Percentiles rank a stretch among this genome's conserved stretches.
phyloP scores from a whole-genome alignment of 345 rosid genomes.

The Populus nigra region DNA sequence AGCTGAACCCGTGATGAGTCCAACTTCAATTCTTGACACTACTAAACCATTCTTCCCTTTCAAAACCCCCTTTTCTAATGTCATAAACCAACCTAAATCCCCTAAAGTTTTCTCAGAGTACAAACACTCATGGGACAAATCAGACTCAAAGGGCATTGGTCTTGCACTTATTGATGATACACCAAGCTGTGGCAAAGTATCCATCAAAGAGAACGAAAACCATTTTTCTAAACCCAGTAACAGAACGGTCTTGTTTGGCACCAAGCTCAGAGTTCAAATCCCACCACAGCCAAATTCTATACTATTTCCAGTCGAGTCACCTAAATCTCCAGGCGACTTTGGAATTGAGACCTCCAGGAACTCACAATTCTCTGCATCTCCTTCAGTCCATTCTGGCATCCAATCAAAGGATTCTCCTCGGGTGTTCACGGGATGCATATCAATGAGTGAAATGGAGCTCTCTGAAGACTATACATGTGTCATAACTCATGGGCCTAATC shows the following conservation, averaged over 20 bases:
- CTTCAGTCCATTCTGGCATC: slow-evolving; percentile 24
- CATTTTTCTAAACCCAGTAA: slow-evolving; percentile 26
- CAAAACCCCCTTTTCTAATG: slow-evolving; percentile 32
- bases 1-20: slow-evolving; percentile 47
- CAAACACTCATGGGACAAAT: slow-evolving; percentile 27
- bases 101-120: slow-evolving; percentile 27
- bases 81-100: slow-evolving; percentile 30
- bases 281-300: slow-evolving; percentile 28
- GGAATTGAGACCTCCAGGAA: slow-evolving; percentile 47
- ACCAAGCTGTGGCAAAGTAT: slow-evolving; percentile 2
- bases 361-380: slow-evolving; percentile 24
- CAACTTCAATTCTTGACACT: slow-evolving; percentile 57
- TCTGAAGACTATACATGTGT: slow-evolving; percentile 88
- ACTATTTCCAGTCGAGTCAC: slow-evolving; percentile 23
- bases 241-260: slow-evolving; percentile 55
- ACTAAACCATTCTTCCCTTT: slow-evolving; percentile 43
- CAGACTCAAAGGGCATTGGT: slow-evolving; percentile 48
- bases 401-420: slow-evolving; percentile 34
- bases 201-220: slow-evolving; percentile 7
- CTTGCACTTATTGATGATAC: slow-evolving; percentile 50
- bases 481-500: slow-evolving; percentile 68
- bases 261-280: slow-evolving; percentile 51
- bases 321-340: slow-evolving; percentile 40
- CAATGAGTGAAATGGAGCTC: slow-evolving; percentile 61
- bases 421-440: slow-evolving; percentile 20